phyloP scores from a whole-genome alignment of 805 yeast genomes.

The Candida namnaoensis region DNA sequence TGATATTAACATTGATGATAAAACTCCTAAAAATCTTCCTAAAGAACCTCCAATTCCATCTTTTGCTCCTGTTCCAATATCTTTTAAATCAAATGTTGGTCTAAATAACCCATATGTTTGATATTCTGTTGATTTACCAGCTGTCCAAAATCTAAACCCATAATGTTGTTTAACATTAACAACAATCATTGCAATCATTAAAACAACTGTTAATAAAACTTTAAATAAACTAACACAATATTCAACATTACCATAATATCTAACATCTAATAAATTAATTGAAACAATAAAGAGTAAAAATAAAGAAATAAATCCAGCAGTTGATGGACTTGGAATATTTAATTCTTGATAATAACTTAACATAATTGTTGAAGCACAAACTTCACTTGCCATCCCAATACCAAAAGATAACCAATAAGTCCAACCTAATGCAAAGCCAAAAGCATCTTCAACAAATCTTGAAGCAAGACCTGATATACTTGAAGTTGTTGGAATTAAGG shows the following conservation, averaged over 20 bases:
- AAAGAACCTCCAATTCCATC: constrained; percentile 51
- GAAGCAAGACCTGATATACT: constrained; percentile 72
- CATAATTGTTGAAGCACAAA: constrained; percentile 75
- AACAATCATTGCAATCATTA: constrained; percentile 57
- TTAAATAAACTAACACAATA: constrained; percentile 53
- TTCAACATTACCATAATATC: constrained; percentile 69
- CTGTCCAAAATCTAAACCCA: constrained; percentile 71
- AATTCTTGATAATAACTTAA: constrained; percentile 56
- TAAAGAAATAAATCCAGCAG: constrained; percentile 63
- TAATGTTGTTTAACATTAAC: constrained; percentile 39
- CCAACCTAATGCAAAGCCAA: constrained; percentile 69
- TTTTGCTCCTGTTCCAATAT: constrained; percentile 42
- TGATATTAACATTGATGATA: constrained; percentile 55
- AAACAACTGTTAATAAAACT: constrained; percentile 38
- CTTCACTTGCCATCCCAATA: constrained; percentile 68
- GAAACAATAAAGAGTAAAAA: constrained; percentile 36
- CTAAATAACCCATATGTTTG: constrained; percentile 62
- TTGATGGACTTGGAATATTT: constrained; percentile 35
- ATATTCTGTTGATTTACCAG: constrained; percentile 36
- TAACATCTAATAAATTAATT: constrained; percentile 58
- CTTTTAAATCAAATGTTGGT: constrained; percentile 61
- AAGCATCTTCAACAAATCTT: constrained; percentile 69
- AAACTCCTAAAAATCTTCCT: constrained; percentile 53
- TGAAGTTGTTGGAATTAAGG: constrained; percentile 69
- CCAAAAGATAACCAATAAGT: constrained; percentile 68